These are phyloP conservation scores for Yarrowia deformans DNA, from an alignment of 805 yeast genomes.

Conservation along the genomic window DNA sequence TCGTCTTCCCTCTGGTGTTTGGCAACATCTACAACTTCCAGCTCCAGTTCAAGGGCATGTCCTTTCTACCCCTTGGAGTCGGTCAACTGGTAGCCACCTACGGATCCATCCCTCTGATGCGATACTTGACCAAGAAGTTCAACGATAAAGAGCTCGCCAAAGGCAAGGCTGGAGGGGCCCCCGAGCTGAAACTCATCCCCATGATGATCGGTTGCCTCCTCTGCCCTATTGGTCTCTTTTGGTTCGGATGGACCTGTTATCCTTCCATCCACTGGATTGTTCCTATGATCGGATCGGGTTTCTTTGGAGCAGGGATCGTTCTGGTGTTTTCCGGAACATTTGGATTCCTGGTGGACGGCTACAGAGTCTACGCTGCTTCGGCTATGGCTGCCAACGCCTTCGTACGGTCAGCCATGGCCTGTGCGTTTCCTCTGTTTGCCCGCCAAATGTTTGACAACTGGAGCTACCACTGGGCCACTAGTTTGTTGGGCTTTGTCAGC, in stretches of 20 bases:
- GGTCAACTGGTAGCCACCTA: slow-evolving; percentile 62
- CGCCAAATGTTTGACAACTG: slow-evolving; percentile 80
- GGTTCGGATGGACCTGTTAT: slow-evolving; percentile 78
- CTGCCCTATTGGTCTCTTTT: slow-evolving; percentile 69
- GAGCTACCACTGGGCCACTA: slow-evolving; percentile 78
- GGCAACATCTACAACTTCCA: slow-evolving; percentile 56
- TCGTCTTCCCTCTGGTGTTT: slow-evolving; percentile 65
- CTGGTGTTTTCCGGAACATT: slow-evolving; percentile 67
- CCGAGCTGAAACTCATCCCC: slow-evolving; percentile 66
- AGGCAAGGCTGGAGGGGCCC: slow-evolving; percentile 56
- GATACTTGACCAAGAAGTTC: slow-evolving; percentile 51
- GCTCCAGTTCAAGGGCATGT: slow-evolving; percentile 61
- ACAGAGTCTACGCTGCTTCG: slow-evolving; percentile 71
- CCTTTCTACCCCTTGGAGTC: slow-evolving; percentile 64
- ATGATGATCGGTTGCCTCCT: slow-evolving; percentile 63
- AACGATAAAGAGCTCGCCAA: slow-evolving; percentile 54
- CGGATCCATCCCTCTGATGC: slow-evolving; percentile 58
- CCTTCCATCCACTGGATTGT: slow-evolving; percentile 65
- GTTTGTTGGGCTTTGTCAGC: slow-evolving; percentile 61
- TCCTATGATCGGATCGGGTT: slow-evolving; percentile 65
- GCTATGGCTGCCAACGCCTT: slow-evolving; percentile 89
- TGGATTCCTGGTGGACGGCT: slow-evolving; percentile 61
- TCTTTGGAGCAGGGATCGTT: slow-evolving; percentile 64
- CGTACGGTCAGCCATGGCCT: slow-evolving; percentile 74
- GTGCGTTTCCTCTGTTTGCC: slow-evolving; percentile 84